Evolutionary conservation across 2,329 filamentous ascomycete species (phyloP).

Genomic region (Fusarium sp.): DNA sequence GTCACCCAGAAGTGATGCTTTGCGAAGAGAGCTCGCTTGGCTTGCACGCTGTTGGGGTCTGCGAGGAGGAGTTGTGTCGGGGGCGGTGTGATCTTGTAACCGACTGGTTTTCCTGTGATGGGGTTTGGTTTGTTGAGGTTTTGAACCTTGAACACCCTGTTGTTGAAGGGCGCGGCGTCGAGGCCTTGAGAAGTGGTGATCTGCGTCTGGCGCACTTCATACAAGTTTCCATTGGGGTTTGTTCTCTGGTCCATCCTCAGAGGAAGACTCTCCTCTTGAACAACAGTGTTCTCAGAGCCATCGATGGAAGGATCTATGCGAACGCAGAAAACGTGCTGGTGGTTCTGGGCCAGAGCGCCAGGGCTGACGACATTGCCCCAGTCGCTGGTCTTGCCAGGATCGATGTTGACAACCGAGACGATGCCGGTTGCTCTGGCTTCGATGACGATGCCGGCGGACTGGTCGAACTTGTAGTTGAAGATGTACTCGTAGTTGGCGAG

Average conservation of each 20-base stretch:
- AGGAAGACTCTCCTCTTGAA: conserved; percentile 57
- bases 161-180: conserved; percentile 63
- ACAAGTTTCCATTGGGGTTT: conserved; percentile 65
- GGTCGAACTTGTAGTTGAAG: conserved; percentile 68
- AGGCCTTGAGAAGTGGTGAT: conserved; percentile 61
- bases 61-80: conserved; percentile 58
- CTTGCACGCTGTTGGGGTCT: conserved; percentile 57
- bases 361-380: conserved; percentile 74
- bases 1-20: conserved; percentile 63
- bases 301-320: conserved; percentile 76
- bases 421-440: conserved; percentile 77
- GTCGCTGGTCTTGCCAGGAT: conserved; percentile 62
- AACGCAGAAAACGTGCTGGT: conserved; percentile 77
- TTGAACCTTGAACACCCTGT: conserved; percentile 65
- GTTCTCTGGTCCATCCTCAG: conserved; percentile 58
- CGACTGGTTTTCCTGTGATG: conserved; percentile 60
- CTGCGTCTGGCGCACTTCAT: conserved; percentile 59
- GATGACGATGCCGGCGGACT: conserved; percentile 70
- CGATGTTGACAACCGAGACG: conserved; percentile 71
- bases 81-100: conserved; percentile 61
- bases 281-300: conserved; percentile 68
- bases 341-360: conserved; percentile 75
- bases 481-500: conserved; percentile 78
- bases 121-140: conserved; percentile 60
- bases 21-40: conserved; percentile 58